Conservation (phyloP, 148 eudicot species). For the Rhododendron simsii region DNA sequence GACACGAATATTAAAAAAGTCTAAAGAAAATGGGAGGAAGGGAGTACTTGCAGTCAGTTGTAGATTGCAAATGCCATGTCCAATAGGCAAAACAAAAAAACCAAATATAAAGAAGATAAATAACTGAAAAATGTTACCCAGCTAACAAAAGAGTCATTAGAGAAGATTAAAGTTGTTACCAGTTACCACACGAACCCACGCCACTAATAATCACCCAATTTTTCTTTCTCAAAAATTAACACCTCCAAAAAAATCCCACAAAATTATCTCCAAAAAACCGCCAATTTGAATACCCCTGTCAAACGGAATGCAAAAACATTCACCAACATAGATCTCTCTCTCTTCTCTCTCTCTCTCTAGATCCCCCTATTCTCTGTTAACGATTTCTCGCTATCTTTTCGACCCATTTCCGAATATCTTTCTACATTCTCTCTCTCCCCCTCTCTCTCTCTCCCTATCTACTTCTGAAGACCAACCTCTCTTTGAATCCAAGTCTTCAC, state of each 20-base stretch:
- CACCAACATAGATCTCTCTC: neutral
- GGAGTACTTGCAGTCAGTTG: no score
- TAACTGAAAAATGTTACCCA: no score
- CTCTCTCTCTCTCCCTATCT: constrained; percentile 16
- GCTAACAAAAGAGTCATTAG: neutral
- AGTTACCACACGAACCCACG: neutral
- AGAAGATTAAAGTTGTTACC: neutral
- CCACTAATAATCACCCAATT: neutral
- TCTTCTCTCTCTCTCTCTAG: neutral
- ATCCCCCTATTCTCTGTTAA: neutral
- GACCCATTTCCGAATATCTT: neutral
- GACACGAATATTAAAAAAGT: no score
- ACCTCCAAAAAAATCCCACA: neutral
- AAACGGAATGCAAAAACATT: neutral
- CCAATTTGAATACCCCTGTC: neutral
- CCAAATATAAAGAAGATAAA: no score
- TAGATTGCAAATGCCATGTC: no score
- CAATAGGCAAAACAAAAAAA: no score
- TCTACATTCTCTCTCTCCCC: constrained; percentile 8
- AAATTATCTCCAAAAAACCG: neutral
- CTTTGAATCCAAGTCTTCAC: constrained; percentile 61
- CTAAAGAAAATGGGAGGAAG: no score
- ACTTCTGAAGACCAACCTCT: constrained; percentile 30
- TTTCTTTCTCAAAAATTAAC: neutral
- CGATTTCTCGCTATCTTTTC: neutral